Evolutionary conservation across 176 grass and related monocot genomes (phyloP), one percentile per base, ranked within the genome.

Genomic region (Luzula sylvatica): DNA sequence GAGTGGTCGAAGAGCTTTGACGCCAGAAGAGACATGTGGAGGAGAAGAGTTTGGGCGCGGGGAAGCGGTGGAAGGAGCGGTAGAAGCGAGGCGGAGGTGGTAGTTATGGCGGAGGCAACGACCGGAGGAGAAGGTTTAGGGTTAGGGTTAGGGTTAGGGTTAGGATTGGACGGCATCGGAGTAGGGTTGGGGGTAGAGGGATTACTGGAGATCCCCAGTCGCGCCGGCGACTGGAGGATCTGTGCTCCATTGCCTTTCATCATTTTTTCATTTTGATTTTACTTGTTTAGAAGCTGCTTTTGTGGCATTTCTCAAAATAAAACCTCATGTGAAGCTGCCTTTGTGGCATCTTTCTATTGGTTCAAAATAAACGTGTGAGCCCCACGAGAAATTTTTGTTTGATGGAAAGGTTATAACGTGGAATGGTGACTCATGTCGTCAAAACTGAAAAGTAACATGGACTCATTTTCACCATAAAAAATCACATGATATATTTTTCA

Each of bases 1-100:
- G 92, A 90, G 21, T 82, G 44, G 45, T 98, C 85, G 68, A 90
- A 98, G 29, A 98, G 74, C 64, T 80, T 90, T 59, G 92, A 77
- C 11, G 85, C 77, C 22, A 90, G 74, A 30, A 75, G 69, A 11
- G 81, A 75, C 68, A 98, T 79, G 5, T 82, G 78, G 40, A 78
- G 74, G 41, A 98, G 74, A 58, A 98, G 75, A 29, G 92, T 71
- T 55, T 90, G 92, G 40, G 81, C 72, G n/a, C 92, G 85, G 15
- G 85, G 85, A 3, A 90, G 85, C 23, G 92, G 85, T 13, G 92
- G 85, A 15, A 98, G 78, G 59, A 98, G 85, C 16, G 92, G 72
- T 11, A 98, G 78, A 23, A 98, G 72, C 8, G 81, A 45, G 58
- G 81, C 69, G 53, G 85, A 86, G 61, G 78, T 73, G 46, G 65